Evolutionary conservation across 2,329 filamentous ascomycete genomes (phyloP).

Genomic region (Penicillium sp.): DNA sequence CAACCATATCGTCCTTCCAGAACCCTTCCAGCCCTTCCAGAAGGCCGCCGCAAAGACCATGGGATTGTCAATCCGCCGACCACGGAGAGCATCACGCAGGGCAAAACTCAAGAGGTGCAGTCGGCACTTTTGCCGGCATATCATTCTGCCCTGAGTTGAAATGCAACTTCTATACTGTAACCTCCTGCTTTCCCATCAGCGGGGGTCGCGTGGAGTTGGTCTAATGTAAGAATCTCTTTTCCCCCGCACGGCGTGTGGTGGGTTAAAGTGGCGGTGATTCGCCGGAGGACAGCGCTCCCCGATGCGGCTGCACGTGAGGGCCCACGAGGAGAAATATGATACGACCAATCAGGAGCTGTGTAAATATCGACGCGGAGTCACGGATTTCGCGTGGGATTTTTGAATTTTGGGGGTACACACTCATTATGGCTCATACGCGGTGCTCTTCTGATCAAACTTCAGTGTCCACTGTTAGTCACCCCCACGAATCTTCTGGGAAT

Average conservation of each 20-base stretch:
- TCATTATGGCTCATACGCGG: not conserved
- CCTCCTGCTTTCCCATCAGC: not conserved
- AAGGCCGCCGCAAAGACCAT: slow-evolving; percentile 24
- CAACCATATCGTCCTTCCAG: slow-evolving; percentile 33
- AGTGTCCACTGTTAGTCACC: not conserved
- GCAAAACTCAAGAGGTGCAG: not conserved
- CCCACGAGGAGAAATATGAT: slow-evolving; percentile 9
- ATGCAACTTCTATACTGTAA: not conserved
- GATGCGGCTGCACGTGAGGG: slow-evolving; percentile 26
- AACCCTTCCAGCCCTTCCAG: slow-evolving; percentile 28
- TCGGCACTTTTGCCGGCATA: not conserved
- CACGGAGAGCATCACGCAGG: slow-evolving; percentile 6
- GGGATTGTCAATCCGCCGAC: slow-evolving; percentile 16
- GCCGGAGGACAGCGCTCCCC: slow-evolving; percentile 33
- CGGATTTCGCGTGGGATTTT: not conserved
- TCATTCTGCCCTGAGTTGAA: not conserved
- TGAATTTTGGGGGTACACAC: not conserved
- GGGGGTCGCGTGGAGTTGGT: not conserved
- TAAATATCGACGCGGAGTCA: slow-evolving; percentile 9
- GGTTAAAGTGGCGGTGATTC: slow-evolving; percentile 19
- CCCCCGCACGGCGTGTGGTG: slow-evolving; percentile 5
- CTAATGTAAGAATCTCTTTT: slow-evolving; percentile 1
- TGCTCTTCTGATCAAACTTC: not conserved
- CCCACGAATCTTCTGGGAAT: not conserved
- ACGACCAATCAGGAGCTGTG: slow-evolving; percentile 21